Evolutionary conservation across 1,284 basidiomycete genomes (phyloP).

Genomic region (Anthracocystis walkeri): DNA sequence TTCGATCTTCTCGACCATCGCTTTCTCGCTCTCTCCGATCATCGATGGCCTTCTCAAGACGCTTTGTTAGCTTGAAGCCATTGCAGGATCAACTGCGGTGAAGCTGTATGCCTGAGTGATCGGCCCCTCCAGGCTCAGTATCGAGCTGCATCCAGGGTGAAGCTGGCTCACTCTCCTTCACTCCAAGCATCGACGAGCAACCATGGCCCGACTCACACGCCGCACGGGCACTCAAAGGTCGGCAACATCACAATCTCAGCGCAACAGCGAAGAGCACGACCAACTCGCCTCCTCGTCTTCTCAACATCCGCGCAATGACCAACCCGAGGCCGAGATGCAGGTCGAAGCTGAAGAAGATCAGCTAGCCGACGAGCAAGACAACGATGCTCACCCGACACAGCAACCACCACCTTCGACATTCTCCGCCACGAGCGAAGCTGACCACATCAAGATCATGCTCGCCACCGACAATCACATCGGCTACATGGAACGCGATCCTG

Average conservation of each 20-base stretch:
- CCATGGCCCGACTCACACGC: slow-evolving; percentile 38
- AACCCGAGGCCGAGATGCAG: slow-evolving; percentile 5
- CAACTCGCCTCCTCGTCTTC: slow-evolving; percentile 19
- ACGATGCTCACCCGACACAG: slow-evolving; percentile 12
- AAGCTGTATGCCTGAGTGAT: no score
- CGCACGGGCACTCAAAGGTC: slow-evolving; percentile 30
- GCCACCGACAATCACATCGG: slow-evolving; percentile 76
- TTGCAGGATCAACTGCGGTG: no score
- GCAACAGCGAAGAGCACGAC: slow-evolving; percentile 15
- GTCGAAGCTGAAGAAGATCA: slow-evolving; percentile 6
- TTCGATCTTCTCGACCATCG: not conserved
- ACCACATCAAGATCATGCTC: slow-evolving; percentile 62
- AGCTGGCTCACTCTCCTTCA: no score
- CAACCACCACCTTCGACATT: slow-evolving; percentile 35
- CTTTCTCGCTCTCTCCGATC: not conserved
- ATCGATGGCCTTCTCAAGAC: no score
- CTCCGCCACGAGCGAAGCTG: slow-evolving; percentile 27
- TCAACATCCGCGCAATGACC: not conserved
- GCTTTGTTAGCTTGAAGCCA: no score
- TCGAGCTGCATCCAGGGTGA: no score
- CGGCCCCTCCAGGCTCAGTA: no score
- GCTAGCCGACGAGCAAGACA: slow-evolving; percentile 12
- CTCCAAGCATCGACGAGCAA: not conserved
- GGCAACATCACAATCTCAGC: slow-evolving; percentile 16
- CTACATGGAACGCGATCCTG: slow-evolving; percentile 91